Percentiles rank a stretch among this genome's conserved stretches.
These are phyloP conservation scores for Eurotiales sp. DNA, from an alignment of 2,329 filamentous ascomycete genomes.

Conservation along the genomic window DNA sequence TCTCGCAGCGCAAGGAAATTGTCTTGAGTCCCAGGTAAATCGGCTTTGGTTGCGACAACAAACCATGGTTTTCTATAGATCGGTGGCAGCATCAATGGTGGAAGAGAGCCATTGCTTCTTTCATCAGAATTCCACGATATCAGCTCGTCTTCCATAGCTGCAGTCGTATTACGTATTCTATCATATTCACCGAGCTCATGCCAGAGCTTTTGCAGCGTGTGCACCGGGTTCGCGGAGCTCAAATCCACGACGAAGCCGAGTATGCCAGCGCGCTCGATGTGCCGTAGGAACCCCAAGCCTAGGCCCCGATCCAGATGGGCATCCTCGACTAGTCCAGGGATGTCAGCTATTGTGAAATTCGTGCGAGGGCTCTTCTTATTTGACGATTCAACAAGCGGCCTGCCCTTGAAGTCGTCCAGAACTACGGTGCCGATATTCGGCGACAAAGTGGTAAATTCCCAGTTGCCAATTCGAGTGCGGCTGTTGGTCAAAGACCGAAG, in stretches of 20 bases:
- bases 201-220: conserved; percentile 79
- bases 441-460: conserved; percentile 94
- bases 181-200: conserved; percentile 87
- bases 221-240: conserved; percentile 70
- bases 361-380: conserved; percentile 58
- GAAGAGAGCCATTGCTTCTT: too few species aligned
- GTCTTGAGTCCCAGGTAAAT: conserved; percentile 71
- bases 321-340: conserved; percentile 87
- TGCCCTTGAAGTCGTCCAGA: conserved; percentile 78
- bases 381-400: conserved; percentile 53
- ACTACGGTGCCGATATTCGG: conserved; percentile 96
- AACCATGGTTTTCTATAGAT: conserved; percentile 97
- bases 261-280: conserved; percentile 89
- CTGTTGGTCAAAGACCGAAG: conserved; percentile 84
- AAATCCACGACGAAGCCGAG: conserved; percentile 93
- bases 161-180: conserved; percentile 68
- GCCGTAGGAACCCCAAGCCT: conserved; percentile 85
- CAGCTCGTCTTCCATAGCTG: conserved; percentile 59
- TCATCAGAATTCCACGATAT: conserved; percentile 45
- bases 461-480: conserved; percentile 82
- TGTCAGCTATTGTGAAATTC: conserved; percentile 90
- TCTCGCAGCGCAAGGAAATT: conserved; percentile 68
- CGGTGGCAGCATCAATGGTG: conserved; percentile 55
- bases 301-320: conserved; percentile 89
- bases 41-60: conserved; percentile 89